Conservation (phyloP, 2,329 filamentous ascomycete genomes). For the Fusarium papillatum region DNA sequence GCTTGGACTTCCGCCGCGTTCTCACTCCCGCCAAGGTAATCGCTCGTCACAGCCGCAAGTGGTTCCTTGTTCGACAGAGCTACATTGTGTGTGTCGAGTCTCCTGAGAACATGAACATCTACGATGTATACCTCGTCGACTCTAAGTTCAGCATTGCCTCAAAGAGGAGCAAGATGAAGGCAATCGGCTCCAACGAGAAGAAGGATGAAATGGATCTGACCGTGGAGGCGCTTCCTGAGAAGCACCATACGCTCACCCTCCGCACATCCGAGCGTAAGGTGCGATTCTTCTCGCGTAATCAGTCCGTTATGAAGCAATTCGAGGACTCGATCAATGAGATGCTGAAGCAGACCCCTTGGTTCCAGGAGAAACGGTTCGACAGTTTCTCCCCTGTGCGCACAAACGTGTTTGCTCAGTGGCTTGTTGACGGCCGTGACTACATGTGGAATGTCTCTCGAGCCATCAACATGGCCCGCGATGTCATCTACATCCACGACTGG, state of each 20-base stretch:
- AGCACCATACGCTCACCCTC: conserved; percentile 91
- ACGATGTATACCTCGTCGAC: conserved; percentile 98
- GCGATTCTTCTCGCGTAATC: conserved; percentile 91
- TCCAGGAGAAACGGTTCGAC: conserved; percentile 85
- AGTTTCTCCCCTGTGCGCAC: conserved; percentile 93
- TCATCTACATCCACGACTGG: conserved; percentile 99
- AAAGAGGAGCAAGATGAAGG: conserved; percentile 72
- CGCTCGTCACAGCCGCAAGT: conserved; percentile 89
- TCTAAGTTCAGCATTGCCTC: conserved; percentile 86
- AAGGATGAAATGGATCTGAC: conserved; percentile 60
- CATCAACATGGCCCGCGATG: conserved; percentile 96
- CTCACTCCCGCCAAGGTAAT: conserved; percentile 85
- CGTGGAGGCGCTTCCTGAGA: conserved; percentile 52
- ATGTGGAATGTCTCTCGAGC: conserved; percentile 99
- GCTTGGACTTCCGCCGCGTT: conserved; percentile 86
- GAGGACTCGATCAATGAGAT: conserved; percentile 93
- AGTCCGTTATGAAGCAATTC: conserved; percentile 91
- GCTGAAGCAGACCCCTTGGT: conserved; percentile 86
- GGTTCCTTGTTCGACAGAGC: conserved; percentile 98
- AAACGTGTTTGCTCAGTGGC: conserved; percentile 93
- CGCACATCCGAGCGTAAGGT: conserved; percentile 93
- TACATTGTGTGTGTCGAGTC: conserved; percentile 99
- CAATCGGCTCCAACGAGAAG: conserved; percentile 71
- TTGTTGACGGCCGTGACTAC: conserved; percentile 96
- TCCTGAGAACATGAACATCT: conserved; percentile 98